Base-by-base conservation (phyloP, 2,329 filamentous ascomycete species). In the Penicillium sp. region DNA sequence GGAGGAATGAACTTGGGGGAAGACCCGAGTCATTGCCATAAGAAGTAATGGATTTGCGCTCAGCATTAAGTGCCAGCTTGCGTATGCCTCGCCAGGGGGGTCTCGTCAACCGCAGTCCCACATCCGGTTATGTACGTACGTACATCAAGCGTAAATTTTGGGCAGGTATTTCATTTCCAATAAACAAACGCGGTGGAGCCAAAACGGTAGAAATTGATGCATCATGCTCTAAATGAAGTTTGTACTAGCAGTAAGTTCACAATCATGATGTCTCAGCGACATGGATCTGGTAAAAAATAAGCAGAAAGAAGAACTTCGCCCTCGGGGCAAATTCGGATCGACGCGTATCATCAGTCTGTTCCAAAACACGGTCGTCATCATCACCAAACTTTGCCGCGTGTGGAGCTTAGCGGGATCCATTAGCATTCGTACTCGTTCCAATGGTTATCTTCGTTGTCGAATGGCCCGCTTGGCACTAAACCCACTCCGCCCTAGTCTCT, bases 341-440 rank as follows among this genome's bases (percentile, higher is more conserved):
- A 29, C 26, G 24, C 29, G 39, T 42, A 18, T 27, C 1, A 29
- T 29, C 8, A 42, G 23, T 29, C 12, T 17, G 23, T 42, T 27
- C 29, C 21, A 27, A 29, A 42, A 27, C 37, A 26, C 23, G 9
- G 39, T 42, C 39, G 39, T 42, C 39, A 42, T 42, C 39, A 12
- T 7, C 24, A 15, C 26, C 39, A 29, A 20, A 24, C 20, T 39
- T 9, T 39, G 20, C 36, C 36, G 36, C 36, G 6, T 27, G 39
- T 42, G 39, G 39, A 42, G 39, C 23, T 29, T 20, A 24, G 39
- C 15, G 39, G 39, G 39, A 27, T 42, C 39, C 39, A 42, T 42
- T 2, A 6, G 4, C 6, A 42, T 42, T 42, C 39, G 39, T 42
- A 42, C 24, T 42, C 39, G 39, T 42, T 42, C 39, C 39, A 42